These are phyloP conservation scores for Aphanomyces stellatus DNA, from an alignment of 352 stramenopile genomes.

Conservation along the genomic window DNA sequence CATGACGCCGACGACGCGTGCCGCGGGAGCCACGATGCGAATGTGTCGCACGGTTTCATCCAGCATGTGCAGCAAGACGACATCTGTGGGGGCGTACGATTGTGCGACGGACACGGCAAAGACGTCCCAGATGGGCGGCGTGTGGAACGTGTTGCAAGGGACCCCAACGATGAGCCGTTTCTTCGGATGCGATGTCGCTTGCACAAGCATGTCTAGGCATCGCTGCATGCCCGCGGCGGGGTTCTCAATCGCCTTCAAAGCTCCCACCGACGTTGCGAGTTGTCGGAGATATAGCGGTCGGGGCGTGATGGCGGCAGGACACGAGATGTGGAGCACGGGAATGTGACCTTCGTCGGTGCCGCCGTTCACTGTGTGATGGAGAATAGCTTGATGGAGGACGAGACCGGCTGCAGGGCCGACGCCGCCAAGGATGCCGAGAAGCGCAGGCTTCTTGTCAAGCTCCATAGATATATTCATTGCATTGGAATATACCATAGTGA, in stretches of 20 bases:
- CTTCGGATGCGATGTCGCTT: constrained; percentile 26
- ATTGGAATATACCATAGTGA: too few species aligned
- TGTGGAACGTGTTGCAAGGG: constrained; percentile 71
- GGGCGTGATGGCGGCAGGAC: constrained; percentile 64
- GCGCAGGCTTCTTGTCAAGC: too few species aligned
- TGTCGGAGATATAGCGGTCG: constrained; percentile 40
- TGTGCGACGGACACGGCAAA: constrained; percentile 27
- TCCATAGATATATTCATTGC: too few species aligned
- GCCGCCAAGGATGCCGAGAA: constrained; percentile 66
- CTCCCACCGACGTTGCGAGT: not conserved
- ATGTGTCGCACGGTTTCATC: constrained; percentile 59
- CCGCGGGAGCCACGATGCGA: constrained; percentile 29
- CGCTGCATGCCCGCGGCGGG: constrained; percentile 58
- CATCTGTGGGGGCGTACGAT: not conserved
- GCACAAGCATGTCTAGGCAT: constrained; percentile 62
- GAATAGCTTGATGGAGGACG: constrained; percentile 60
- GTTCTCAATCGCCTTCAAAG: constrained; percentile 33
- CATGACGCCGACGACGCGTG: constrained; percentile 46
- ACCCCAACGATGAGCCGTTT: constrained; percentile 47
- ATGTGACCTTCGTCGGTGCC: constrained; percentile 57
- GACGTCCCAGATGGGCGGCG: constrained; percentile 55
- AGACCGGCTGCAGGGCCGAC: constrained; percentile 57
- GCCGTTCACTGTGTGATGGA: constrained; percentile 53
- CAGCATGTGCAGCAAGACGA: constrained; percentile 47
- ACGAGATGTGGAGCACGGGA: constrained; percentile 58